Percentiles rank a stretch among this genome's conserved stretches.
Conservation (phyloP, 73 alveolate genomes). For the Paramecium pentaurelia region DNA sequence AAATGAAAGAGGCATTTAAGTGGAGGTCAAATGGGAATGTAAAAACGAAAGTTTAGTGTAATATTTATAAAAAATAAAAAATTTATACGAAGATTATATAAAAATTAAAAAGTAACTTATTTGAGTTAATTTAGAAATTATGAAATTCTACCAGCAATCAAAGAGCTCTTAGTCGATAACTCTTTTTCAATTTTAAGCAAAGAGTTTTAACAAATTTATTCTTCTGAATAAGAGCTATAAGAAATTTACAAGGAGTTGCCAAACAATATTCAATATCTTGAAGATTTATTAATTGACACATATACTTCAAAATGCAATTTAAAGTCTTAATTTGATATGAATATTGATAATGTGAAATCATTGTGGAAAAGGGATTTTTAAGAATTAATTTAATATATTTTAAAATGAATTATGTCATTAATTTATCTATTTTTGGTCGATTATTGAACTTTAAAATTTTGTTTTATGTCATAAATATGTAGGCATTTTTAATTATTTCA, state of each 20-base stretch:
- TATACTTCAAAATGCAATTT: background rate
- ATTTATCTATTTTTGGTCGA: too few relatives aligned
- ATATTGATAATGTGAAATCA: constrained; percentile 3
- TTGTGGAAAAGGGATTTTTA: background rate
- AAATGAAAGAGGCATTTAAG: background rate
- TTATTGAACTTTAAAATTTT: too few relatives aligned
- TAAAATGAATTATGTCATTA: background rate
- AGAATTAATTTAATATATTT: background rate
- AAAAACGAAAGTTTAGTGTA: background rate
- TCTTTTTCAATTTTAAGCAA: background rate
- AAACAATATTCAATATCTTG: background rate
- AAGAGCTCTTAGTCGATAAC: background rate
- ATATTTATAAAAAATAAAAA: background rate
- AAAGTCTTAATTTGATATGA: background rate
- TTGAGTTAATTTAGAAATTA: background rate
- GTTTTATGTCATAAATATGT: too few relatives aligned
- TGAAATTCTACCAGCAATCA: constrained; percentile 33
- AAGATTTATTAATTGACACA: background rate
- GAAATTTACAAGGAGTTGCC: background rate
- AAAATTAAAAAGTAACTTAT: background rate
- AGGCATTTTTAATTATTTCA: too few relatives aligned
- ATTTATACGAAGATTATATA: background rate
- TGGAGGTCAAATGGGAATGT: constrained; percentile 34
- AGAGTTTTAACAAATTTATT: background rate
- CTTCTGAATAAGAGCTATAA: background rate